Conservation (phyloP, 2,329 filamentous ascomycete genomes). For the Akanthomyces muscarius region DNA sequence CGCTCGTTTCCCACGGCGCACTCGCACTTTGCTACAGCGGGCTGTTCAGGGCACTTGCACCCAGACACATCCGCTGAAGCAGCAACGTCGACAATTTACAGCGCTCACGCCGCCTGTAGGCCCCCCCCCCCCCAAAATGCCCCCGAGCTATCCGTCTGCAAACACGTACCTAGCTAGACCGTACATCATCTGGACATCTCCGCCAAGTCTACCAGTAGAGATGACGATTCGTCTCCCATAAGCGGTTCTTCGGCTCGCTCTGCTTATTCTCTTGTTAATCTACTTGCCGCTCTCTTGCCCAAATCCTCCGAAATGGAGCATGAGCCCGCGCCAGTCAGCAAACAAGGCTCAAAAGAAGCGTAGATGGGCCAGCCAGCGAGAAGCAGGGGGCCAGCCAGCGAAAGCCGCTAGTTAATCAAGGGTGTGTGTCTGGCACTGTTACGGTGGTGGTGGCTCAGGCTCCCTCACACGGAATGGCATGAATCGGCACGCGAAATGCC, state of each 20-base stretch:
- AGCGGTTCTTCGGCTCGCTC: conserved; percentile 1
- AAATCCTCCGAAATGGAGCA: neutral
- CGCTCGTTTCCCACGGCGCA: too few relatives aligned
- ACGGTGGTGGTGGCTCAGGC: neutral
- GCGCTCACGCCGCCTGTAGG: neutral
- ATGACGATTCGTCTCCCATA: neutral
- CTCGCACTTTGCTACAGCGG: neutral
- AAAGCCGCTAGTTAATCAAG: conserved; percentile 7
- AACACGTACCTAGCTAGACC: neutral
- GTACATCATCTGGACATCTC: neutral
- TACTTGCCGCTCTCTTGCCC: neutral
- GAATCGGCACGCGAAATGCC: neutral
- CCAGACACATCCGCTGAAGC: neutral
- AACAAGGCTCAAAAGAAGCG: conserved; percentile 15
- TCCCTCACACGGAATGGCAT: neutral
- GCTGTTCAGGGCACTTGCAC: neutral
- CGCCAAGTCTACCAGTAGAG: neutral
- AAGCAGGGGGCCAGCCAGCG: conserved; percentile 4
- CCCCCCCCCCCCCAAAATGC: neutral
- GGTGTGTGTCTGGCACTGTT: neutral
- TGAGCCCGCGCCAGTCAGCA: conserved; percentile 4
- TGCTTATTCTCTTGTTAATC: neutral
- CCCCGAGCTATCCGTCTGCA: neutral
- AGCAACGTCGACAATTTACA: neutral
- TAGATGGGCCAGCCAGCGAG: neutral